Base-by-base conservation (phyloP, 148 eudicot species). In the Limonium bicolor region DNA sequence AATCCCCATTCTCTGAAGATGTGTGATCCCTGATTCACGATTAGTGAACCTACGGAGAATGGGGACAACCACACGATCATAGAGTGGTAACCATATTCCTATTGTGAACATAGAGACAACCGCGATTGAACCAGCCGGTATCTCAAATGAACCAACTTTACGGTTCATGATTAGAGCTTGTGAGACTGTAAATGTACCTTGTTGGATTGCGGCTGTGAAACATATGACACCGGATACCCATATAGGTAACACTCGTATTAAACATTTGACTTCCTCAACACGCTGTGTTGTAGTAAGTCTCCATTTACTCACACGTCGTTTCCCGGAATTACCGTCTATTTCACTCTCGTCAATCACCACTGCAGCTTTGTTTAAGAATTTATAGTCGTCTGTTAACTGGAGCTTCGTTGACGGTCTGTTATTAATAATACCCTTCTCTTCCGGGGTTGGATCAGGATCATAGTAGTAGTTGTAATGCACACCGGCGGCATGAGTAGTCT, bases 91-190 rank as follows among this genome's bases (percentile, higher is more conserved):
- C 74, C 76, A 79, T 2, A 70, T 10, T 0, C 72, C 88, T 0
- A 76, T 26, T 1, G 82, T 50, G 27, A 84, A 31, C 74, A 76
- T 60, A 16, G 88, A 79, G 4, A 84, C 61, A 9, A 71, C 72
- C 0, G 17, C 4, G 1, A 84, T 58, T 0, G 85, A 65, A 5
- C 88, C 94, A 0, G 94, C 73, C 0, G 94, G 94, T 34, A 79
- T 57, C 56, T 68, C 58, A 61, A 84, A 79, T 1, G 61, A 59
- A 0, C 62, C 60, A 2, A 79, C 23, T 50, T 69, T 71, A 12
- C 94, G 55, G 51, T 79, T 56, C 88, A 79, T 76, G 58, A 63
- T 38, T 25, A 61, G 39, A 40, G 94, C 94, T 60, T 84, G 88
- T 8, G 81, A 68, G n/a, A 71, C 41, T 15, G 70, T 50, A 43